phyloP scores from a whole-genome alignment of 2,329 filamentous ascomycete species.

The Pseudogymnoascus sp. region DNA sequence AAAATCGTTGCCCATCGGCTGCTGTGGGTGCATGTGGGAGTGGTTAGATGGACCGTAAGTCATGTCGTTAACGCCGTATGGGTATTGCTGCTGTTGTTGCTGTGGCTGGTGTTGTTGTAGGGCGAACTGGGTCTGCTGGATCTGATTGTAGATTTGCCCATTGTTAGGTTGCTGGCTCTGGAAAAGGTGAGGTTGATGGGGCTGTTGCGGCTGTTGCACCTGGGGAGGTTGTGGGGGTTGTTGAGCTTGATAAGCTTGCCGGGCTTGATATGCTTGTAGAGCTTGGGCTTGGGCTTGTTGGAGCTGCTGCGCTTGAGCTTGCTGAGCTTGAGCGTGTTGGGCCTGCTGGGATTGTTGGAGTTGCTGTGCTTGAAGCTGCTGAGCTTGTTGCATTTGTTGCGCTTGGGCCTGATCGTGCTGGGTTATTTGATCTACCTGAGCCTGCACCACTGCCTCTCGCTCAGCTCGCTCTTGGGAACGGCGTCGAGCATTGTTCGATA shows the following conservation, averaged over 20 bases:
- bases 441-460: background rate
- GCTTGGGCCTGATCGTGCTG: background rate
- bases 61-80: background rate
- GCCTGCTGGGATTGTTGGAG: background rate
- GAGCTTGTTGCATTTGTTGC: background rate
- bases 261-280: background rate
- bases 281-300: background rate
- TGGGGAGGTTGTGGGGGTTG: background rate
- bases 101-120: background rate
- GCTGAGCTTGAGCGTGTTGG: background rate
- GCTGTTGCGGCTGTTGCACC: background rate
- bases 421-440: background rate
- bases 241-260: background rate
- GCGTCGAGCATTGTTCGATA: conserved; percentile 1
- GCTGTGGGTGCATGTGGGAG: background rate
- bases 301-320: background rate
- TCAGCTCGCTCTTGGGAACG: conserved; percentile 7
- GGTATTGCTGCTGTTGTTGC: background rate
- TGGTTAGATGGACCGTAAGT: background rate
- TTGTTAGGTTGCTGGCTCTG: background rate
- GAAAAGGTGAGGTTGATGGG: background rate
- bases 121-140: background rate
- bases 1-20: background rate
- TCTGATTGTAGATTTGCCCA: background rate
- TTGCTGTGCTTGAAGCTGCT: background rate